A percentile compares a stretch with the other conserved stretches of the same genome.
These are phyloP conservation scores for Ceratocystis cubensis DNA, from an alignment of 2,329 filamentous ascomycete genomes.

Conservation along the genomic window DNA sequence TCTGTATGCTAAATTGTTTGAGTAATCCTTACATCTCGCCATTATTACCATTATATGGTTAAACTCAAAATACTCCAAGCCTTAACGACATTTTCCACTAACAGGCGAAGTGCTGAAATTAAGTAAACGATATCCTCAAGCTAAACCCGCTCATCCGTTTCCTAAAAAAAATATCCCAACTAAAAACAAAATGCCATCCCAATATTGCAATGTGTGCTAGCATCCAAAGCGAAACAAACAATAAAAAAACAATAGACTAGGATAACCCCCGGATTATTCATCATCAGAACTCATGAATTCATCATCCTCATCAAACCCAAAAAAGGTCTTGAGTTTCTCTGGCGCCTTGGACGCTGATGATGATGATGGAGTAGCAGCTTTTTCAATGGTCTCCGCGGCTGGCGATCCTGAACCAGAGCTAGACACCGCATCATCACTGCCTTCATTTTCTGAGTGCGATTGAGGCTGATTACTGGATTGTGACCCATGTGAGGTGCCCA, in stretches of 20 bases:
- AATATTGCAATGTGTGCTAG: neutral
- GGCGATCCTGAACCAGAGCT: conserved; percentile 21
- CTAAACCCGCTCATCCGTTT: conserved; percentile 2
- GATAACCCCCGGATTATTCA: conserved; percentile 6
- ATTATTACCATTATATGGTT: neutral
- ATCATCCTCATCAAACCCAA: conserved; percentile 69
- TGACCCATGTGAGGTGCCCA: conserved; percentile 40
- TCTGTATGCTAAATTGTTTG: neutral
- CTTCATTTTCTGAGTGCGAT: conserved; percentile 26
- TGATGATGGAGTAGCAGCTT: neutral
- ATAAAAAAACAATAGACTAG: neutral
- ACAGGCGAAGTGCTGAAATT: neutral
- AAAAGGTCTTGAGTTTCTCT: conserved; percentile 42
- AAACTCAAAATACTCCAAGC: neutral
- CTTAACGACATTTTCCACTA: neutral
- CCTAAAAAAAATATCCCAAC: neutral
- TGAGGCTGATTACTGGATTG: conserved; percentile 28
- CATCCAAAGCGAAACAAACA: conserved; percentile 1
- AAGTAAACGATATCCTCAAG: neutral
- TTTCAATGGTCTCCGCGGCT: neutral
- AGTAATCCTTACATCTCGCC: neutral
- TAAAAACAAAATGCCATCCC: neutral
- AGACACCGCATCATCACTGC: conserved; percentile 12
- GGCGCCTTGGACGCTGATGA: conserved; percentile 26
- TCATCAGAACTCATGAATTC: conserved; percentile 59